These are phyloP conservation scores for Sporisorium reilianum DNA, from an alignment of 1,284 basidiomycete species.

Conservation along the genomic window DNA sequence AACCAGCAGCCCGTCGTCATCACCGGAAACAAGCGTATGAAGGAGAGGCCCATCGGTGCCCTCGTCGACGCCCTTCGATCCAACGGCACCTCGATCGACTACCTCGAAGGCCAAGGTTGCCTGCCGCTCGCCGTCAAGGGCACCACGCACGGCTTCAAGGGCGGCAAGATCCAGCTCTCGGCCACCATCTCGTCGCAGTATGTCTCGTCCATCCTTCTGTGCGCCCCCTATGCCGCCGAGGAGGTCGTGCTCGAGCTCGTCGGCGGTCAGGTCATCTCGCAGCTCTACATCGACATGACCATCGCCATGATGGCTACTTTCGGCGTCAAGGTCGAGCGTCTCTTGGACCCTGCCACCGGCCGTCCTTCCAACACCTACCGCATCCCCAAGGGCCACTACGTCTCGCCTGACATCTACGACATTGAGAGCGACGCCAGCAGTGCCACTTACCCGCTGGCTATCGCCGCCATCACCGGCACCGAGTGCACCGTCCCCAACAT, in stretches of 20 bases:
- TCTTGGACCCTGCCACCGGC: constrained; percentile 77
- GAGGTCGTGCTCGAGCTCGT: constrained; percentile 88
- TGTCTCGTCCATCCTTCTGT: constrained; percentile 94
- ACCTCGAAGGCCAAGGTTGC: constrained; percentile 83
- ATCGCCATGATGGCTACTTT: constrained; percentile 98
- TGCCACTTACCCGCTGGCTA: constrained; percentile 95
- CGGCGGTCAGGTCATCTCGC: constrained; percentile 94
- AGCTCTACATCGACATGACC: constrained; percentile 99
- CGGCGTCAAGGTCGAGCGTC: constrained; percentile 82
- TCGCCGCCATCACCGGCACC: constrained; percentile 95
- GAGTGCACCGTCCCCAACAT: constrained; percentile 93
- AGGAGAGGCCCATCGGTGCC: constrained; percentile 92
- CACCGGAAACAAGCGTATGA: constrained; percentile 98
- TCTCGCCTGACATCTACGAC: constrained; percentile 81
- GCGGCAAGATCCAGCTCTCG: constrained; percentile 85
- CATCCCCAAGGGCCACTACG: constrained; percentile 85
- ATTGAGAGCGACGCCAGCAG: constrained; percentile 96
- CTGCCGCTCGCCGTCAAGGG: constrained; percentile 83
- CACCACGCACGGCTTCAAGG: constrained; percentile 79
- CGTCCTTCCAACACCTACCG: constrained; percentile 79
- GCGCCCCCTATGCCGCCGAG: constrained; percentile 89
- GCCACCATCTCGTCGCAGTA: constrained; percentile 98
- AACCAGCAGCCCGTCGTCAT: constrained; percentile 73
- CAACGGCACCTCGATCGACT: constrained; percentile 85
- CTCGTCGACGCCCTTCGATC: constrained; percentile 89